Conservation (phyloP, 495 filamentous ascomycete species). For the Trichoderma asperelloides region DNA sequence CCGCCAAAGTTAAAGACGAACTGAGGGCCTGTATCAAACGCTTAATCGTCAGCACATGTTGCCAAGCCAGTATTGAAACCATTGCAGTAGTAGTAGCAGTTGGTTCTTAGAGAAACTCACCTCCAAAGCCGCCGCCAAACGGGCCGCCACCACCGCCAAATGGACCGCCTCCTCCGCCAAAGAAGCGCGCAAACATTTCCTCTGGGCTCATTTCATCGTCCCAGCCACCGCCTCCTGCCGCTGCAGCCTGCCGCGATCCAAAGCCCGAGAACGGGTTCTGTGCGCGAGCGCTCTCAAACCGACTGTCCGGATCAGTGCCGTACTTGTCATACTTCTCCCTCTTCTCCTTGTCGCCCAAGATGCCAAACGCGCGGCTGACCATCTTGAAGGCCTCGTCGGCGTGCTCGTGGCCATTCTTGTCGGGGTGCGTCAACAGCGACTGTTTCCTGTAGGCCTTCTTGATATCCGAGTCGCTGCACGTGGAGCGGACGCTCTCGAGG, state of each 20-base stretch:
- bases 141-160: constrained; percentile 63
- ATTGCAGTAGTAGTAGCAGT: no score
- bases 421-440: constrained; percentile 82
- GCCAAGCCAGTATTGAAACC: not conserved
- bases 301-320: constrained; percentile 83
- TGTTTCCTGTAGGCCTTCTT: constrained; percentile 94
- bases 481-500: constrained; percentile 47
- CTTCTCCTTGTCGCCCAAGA: constrained; percentile 90
- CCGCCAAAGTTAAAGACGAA: constrained; percentile 90
- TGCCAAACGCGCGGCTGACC: constrained; percentile 86
- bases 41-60: constrained; percentile 18
- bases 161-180: constrained; percentile 65
- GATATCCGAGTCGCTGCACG: constrained; percentile 69
- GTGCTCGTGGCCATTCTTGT: constrained; percentile 96
- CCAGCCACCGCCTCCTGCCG: constrained; percentile 37
- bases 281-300: constrained; percentile 57
- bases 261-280: constrained; percentile 71
- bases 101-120: not conserved
- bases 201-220: constrained; percentile 93
- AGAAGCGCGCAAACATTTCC: constrained; percentile 93
- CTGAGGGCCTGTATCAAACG: constrained; percentile 64
- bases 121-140: constrained; percentile 42
- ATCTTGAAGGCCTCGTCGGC: constrained; percentile 98
- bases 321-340: constrained; percentile 76
- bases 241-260: constrained; percentile 35